Evolutionary conservation across 1,284 basidiomycete genomes (phyloP), one percentile per base, ranked within the genome.

Genomic region (Testicularia cyperi): DNA sequence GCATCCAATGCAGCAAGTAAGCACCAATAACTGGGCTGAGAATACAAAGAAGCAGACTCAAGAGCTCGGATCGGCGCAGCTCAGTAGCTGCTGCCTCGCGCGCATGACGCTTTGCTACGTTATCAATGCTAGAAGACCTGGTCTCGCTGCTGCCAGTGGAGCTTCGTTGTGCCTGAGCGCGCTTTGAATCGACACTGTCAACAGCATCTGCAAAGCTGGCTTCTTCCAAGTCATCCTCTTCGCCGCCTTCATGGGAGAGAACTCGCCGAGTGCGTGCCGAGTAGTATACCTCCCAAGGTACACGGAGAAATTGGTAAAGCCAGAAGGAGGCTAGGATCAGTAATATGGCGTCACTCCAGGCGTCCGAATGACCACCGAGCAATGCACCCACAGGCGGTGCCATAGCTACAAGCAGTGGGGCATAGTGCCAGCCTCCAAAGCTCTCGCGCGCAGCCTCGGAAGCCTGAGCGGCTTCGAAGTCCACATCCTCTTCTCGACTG

Each of bases 391-490:
- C 35, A n/a, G 70, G 64, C 8, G 70, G 70, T 2, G 55, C 60
- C 28, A 72, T 44, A 5, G 69, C 70, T n/a, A 71, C 48, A 18
- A 55, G 31, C 19, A 72, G 57, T 7, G 68, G 70, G 14, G 60
- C 63, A 30, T 51, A 63, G 40, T 72, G 70, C 68, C 68, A 72
- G 12, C 65, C 65, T 28, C 70, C 56, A 12, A 72, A 51, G 1
- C 45, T 48, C 10, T 54, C 48, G 24, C 38, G 32, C 4, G 52
- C 55, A 5, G 52, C 44, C 21, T 38, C 46, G 4, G 32, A 27
- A n/a, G n/a, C 33, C 22, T 56, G 53, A 81, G 81, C 42, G 90
- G 92, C 21, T 88, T 96, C 70, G 90, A 85, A 73, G 21, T 82
- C 86, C 33, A 67, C 78, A 24, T 78, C 34, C 25, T 64, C 61